These are phyloP conservation scores for Asterophora parasitica DNA, from an alignment of 768 basidiomycete genomes.

Conservation along the genomic window DNA sequence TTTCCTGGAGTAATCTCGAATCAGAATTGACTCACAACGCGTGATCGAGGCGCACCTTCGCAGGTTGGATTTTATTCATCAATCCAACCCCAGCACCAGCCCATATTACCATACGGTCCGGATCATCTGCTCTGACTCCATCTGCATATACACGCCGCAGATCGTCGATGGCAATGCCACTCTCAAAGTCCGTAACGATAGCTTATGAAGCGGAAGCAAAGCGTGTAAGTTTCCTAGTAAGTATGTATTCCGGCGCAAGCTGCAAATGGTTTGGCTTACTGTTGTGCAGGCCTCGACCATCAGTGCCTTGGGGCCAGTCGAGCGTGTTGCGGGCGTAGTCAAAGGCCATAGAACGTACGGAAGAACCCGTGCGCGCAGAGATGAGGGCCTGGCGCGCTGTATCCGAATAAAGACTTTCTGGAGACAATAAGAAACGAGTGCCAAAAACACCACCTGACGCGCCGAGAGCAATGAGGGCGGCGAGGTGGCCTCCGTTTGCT, in stretches of 20 bases:
- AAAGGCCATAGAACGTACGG: constrained; percentile 60
- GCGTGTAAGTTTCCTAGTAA: not conserved
- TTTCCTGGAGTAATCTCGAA: constrained; percentile 33
- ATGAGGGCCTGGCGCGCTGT: constrained; percentile 50
- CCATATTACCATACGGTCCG: constrained; percentile 57
- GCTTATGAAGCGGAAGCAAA: constrained; percentile 21
- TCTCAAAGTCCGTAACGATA: constrained; percentile 54
- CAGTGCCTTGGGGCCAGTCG: constrained; percentile 57
- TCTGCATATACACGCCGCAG: constrained; percentile 42
- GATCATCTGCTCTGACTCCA: constrained; percentile 41
- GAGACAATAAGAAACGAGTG: constrained; percentile 69
- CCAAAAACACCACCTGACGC: constrained; percentile 67
- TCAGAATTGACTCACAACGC: not conserved
- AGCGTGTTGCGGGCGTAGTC: constrained; percentile 52
- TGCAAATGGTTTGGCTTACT: constrained; percentile 20
- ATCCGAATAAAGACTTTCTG: constrained; percentile 57
- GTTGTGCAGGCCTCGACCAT: constrained; percentile 59
- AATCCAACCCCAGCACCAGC: constrained; percentile 62
- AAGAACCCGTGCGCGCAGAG: constrained; percentile 36
- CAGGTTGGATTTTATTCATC: constrained; percentile 39
- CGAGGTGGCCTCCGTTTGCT: constrained; percentile 57
- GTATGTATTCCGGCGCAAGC: not conserved
- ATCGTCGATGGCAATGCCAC: constrained; percentile 37
- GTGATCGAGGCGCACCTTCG: constrained; percentile 26
- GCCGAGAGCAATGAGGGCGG: constrained; percentile 60